phyloP scores from a whole-genome alignment of 106 monocot genomes.

The Dactylorhiza incarnata region DNA sequence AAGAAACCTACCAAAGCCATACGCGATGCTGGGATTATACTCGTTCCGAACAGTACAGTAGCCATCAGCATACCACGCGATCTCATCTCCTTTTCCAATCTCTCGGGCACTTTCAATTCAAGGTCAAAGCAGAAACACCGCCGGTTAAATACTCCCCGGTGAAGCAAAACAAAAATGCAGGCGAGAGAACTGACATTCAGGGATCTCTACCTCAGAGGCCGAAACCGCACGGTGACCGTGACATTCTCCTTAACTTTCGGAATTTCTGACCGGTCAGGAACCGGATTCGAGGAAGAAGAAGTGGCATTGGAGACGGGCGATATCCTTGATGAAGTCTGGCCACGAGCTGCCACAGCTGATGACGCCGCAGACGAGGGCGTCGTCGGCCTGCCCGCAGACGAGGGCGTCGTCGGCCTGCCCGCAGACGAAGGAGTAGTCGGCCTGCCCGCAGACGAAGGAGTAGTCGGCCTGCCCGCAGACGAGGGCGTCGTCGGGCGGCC shows the following conservation, averaged over 20 bases:
- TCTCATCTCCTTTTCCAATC: constrained; percentile 91
- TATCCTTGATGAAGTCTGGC: constrained; percentile 8
- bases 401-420: constrained; percentile 26
- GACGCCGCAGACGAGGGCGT: constrained; percentile 24
- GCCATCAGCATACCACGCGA: constrained; percentile 99
- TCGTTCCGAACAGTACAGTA: constrained; percentile 76
- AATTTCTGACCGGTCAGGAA: constrained; percentile 13
- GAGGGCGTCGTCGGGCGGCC: constrained; percentile 21
- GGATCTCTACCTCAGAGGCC: constrained; percentile 64
- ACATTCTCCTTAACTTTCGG: constrained; percentile 78
- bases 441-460: constrained; percentile 19
- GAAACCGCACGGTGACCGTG: constrained; percentile 83
- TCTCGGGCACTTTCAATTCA: constrained; percentile 53
- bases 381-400: constrained; percentile 27
- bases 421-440: constrained; percentile 30
- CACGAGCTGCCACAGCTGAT: not conserved
- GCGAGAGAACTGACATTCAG: not conserved
- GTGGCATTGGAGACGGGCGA: constrained; percentile 13
- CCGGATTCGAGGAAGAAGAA: constrained; percentile 8
- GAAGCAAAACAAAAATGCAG: not conserved
- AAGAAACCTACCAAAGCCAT: constrained; percentile 65
- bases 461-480: constrained; percentile 16
- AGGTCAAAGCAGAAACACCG: not conserved
- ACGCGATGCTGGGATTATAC: constrained; percentile 61
- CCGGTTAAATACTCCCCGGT: not conserved